A percentile compares a stretch with the other conserved stretches of the same genome.
phyloP scores from a whole-genome alignment of 225 moss, liverwort and hornwort species.

The Bryoerythrophyllum caledonicum region DNA sequence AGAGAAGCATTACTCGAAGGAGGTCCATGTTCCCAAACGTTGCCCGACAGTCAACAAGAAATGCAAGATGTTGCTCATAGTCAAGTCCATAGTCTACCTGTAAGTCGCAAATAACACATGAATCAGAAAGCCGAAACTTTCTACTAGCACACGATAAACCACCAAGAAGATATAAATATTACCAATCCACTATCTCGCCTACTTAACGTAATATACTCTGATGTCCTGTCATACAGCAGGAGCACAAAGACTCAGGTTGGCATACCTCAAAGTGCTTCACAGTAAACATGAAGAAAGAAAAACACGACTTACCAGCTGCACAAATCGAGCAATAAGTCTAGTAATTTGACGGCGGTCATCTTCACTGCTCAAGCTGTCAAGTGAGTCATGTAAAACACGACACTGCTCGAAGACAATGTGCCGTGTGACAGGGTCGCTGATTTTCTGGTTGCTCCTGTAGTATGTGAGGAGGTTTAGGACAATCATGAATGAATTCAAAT shows the following conservation, averaged over 20 bases:
- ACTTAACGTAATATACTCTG: conserved; percentile 5
- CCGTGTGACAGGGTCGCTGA: conserved; percentile 82
- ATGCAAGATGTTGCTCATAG: conserved; percentile 91
- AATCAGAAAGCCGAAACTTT: conserved; percentile 16
- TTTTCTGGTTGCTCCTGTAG: conserved; percentile 71
- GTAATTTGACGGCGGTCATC: conserved; percentile 99
- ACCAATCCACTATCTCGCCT: neutral
- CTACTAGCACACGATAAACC: conserved; percentile 1
- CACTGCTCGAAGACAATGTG: conserved; percentile 96
- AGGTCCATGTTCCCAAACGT: conserved; percentile 91
- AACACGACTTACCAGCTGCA: conserved; percentile 67
- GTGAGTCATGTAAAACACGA: conserved; percentile 89
- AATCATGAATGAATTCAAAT: conserved; percentile 12
- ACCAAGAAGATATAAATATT: neutral
- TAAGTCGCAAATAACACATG: conserved; percentile 23
- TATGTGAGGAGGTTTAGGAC: conserved; percentile 7
- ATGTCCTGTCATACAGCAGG: neutral
- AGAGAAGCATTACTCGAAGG: conserved; percentile 57
- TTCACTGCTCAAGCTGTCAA: conserved; percentile 98
- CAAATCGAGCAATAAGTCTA: conserved; percentile 75
- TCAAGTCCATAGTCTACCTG: conserved; percentile 92
- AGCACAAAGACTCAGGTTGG: conserved; percentile 9
- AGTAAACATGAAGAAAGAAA: neutral
- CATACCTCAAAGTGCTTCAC: neutral
- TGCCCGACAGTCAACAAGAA: conserved; percentile 92